These are phyloP conservation scores for Arthrinium puccinioides DNA, from an alignment of 2,329 filamentous ascomycete genomes.

Conservation along the genomic window DNA sequence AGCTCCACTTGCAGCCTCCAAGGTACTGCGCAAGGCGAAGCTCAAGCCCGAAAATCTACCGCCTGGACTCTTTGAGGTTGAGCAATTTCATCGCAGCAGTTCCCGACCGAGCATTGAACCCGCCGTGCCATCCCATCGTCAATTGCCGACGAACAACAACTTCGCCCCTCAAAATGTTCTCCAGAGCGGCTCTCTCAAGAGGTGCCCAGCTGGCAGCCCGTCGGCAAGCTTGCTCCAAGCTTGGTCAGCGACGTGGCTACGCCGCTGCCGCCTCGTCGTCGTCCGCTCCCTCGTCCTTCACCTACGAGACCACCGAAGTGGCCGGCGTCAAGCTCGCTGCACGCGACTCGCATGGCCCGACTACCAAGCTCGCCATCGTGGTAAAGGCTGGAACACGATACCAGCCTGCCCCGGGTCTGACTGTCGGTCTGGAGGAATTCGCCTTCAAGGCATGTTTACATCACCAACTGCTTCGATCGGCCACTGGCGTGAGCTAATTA, in stretches of 20 bases:
- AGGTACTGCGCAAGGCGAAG: too few relatives aligned
- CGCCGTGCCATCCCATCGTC: conserved; percentile 25
- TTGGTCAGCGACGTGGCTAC: conserved; percentile 43
- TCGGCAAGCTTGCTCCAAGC: conserved; percentile 49
- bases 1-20: too few relatives aligned
- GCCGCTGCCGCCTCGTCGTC: conserved; percentile 52
- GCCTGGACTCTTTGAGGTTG: too few relatives aligned
- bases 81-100: too few relatives aligned
- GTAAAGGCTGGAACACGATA: conserved; percentile 93
- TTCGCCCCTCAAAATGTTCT: conserved; percentile 49
- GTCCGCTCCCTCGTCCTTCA: conserved; percentile 57
- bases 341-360: conserved; percentile 81
- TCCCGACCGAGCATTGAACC: too few relatives aligned
- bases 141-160: conserved; percentile 44
- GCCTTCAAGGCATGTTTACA: conserved; percentile 76
- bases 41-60: too few relatives aligned
- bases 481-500: conserved; percentile 51
- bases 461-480: conserved; percentile 6
- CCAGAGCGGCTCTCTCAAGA: conserved; percentile 52
- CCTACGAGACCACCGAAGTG: conserved; percentile 81
- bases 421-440: conserved; percentile 86
- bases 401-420: conserved; percentile 81
- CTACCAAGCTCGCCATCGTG: conserved; percentile 84
- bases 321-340: conserved; percentile 88
- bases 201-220: conserved; percentile 51